Percentiles rank a stretch among this genome's conserved stretches.
Conservation (phyloP, 2,329 filamentous ascomycete genomes). For the Diaporthe australafricana region DNA sequence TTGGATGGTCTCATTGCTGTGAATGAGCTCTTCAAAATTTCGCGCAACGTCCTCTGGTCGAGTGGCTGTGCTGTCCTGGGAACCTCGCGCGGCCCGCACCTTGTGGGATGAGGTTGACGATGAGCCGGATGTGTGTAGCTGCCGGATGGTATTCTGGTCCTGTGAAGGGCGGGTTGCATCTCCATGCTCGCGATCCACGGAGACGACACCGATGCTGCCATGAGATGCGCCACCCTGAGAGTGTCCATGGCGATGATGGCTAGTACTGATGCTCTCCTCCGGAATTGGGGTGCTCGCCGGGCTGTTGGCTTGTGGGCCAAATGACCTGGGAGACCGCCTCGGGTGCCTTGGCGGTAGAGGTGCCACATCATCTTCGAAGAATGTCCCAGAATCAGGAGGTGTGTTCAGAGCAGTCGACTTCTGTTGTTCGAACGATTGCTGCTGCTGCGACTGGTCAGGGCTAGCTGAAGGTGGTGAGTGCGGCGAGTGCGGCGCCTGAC, state of each 20-base stretch:
- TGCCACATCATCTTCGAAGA: constrained; percentile 48
- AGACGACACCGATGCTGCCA: constrained; percentile 51
- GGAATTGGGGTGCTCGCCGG: constrained; percentile 40
- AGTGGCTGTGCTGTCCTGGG: constrained; percentile 65
- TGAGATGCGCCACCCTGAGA: constrained; percentile 32
- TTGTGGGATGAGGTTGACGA: constrained; percentile 63
- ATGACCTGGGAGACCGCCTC: constrained; percentile 33
- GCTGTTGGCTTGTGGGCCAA: constrained; percentile 1
- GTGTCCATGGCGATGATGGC: constrained; percentile 36
- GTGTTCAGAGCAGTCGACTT: constrained; percentile 51
- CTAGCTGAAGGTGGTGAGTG: constrained; percentile 40
- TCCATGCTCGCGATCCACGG: constrained; percentile 54
- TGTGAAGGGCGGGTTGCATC: constrained; percentile 39
- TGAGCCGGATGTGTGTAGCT: constrained; percentile 62
- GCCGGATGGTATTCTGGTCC: constrained; percentile 45
- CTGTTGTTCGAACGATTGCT: constrained; percentile 40
- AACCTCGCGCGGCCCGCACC: constrained; percentile 65
- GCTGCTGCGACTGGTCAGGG: constrained; percentile 23
- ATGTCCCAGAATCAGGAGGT: constrained; percentile 45
- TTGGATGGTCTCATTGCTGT: constrained; percentile 84
- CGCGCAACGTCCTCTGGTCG: constrained; percentile 70
- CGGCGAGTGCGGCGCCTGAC: constrained; percentile 38
- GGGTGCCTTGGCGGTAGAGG: constrained; percentile 46
- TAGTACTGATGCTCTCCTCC: constrained; percentile 43
- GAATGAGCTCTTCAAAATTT: constrained; percentile 83